Percentiles rank a stretch among this genome's conserved stretches.
Evolutionary conservation across 1,284 basidiomycete species (phyloP).

Genomic region (Cryptococcus sp.): DNA sequence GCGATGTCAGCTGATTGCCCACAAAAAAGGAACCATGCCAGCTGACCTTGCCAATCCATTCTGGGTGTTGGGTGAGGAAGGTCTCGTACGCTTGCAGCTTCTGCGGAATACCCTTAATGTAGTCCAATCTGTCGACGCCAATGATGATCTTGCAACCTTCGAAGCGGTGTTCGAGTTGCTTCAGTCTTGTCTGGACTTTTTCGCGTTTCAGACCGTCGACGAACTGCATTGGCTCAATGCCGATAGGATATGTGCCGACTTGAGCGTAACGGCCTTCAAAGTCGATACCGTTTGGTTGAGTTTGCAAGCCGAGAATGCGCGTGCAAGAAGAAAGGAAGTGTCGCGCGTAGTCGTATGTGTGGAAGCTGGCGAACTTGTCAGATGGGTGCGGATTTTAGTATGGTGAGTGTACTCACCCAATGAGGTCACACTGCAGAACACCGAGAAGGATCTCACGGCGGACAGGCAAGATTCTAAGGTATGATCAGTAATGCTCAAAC

Average conservation of each 20-base stretch:
- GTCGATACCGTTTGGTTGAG: slow-evolving; percentile 97
- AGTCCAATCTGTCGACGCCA: slow-evolving; percentile 95
- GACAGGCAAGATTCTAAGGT: slow-evolving; percentile 83
- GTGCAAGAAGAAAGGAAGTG: slow-evolving; percentile 99
- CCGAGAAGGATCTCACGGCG: slow-evolving; percentile 95
- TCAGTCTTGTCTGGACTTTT: slow-evolving; percentile 75
- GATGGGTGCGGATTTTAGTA: background rate
- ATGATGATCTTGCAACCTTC: slow-evolving; percentile 96
- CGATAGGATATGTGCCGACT: slow-evolving; percentile 98
- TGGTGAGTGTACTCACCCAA: slow-evolving; percentile 59
- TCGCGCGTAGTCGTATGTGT: slow-evolving; percentile 99
- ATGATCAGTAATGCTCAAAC: slow-evolving; percentile 5
- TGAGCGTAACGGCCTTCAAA: slow-evolving; percentile 93
- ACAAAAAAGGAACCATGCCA: no score
- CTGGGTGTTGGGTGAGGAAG: slow-evolving; percentile 94
- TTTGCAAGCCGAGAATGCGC: slow-evolving; percentile 90
- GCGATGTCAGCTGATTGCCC: slow-evolving; percentile 1
- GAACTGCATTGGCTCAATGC: slow-evolving; percentile 93
- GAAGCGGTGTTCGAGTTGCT: slow-evolving; percentile 83
- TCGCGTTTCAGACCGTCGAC: slow-evolving; percentile 80
- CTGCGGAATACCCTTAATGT: slow-evolving; percentile 99
- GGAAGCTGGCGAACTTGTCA: slow-evolving; percentile 62
- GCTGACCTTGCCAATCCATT: slow-evolving; percentile 93
- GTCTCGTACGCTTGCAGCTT: slow-evolving; percentile 96
- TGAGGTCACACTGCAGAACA: slow-evolving; percentile 91